Conservation (phyloP, 116 monocot genomes). For the Iris pallida region DNA sequence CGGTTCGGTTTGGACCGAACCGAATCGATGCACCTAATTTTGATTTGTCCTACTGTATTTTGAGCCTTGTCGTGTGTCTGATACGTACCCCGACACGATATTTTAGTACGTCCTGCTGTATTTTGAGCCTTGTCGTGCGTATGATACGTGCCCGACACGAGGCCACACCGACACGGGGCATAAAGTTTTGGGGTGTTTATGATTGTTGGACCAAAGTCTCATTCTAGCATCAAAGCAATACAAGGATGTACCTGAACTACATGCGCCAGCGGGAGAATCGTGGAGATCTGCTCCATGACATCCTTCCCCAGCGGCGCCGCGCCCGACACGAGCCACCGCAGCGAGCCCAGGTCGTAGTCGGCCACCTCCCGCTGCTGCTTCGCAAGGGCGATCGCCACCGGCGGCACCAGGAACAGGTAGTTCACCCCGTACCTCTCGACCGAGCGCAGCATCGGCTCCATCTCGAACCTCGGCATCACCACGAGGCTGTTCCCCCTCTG, state of each 20-base stretch:
- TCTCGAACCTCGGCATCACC: constrained; percentile 53
- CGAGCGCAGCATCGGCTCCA: constrained; percentile 34
- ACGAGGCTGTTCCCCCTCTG: constrained; percentile 42
- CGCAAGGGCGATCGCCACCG: constrained; percentile 53
- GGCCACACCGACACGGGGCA: too few species aligned
- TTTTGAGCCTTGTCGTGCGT: too few species aligned
- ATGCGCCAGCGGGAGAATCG: constrained; percentile 17
- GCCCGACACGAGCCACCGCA: constrained; percentile 35
- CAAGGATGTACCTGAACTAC: constrained; percentile 34
- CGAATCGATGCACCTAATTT: too few species aligned
- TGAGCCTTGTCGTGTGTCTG: too few species aligned
- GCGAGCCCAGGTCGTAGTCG: constrained; percentile 34
- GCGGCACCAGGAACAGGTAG: constrained; percentile 39
- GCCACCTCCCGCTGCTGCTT: constrained; percentile 33
- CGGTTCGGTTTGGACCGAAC: too few species aligned
- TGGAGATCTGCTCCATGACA: constrained; percentile 32
- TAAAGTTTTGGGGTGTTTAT: too few species aligned
- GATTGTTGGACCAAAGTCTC: too few species aligned
- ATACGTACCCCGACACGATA: too few species aligned
- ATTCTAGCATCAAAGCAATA: too few species aligned
- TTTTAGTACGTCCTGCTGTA: too few species aligned
- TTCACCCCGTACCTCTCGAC: constrained; percentile 39
- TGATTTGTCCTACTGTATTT: too few species aligned
- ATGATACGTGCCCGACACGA: too few species aligned
- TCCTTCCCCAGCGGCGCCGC: constrained; percentile 67